Evolutionary conservation across 257 asterid species (phyloP).

Genomic region (Capsicum pubescens): DNA sequence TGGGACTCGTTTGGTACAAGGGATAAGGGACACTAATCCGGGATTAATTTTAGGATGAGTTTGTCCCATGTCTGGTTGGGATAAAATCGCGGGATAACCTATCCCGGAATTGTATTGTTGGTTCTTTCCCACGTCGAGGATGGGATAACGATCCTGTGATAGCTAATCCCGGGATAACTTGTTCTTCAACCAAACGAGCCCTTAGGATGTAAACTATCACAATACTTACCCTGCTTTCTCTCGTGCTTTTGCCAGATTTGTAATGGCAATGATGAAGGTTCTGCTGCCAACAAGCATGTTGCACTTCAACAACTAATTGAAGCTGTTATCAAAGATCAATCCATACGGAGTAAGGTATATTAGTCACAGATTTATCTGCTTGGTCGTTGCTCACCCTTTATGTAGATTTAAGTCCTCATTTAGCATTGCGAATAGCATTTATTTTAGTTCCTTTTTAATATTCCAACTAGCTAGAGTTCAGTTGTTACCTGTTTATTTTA

Average conservation of each 20-base stretch:
- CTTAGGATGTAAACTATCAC: background rate
- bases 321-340: conserved; percentile 59
- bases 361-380: conserved; percentile 12
- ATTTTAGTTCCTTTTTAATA: conserved; percentile 31
- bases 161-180: no score
- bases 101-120: no score
- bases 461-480: conserved; percentile 16
- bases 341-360: conserved; percentile 89
- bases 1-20: background rate
- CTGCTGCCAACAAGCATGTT: conserved; percentile 61
- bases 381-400: conserved; percentile 8
- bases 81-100: no score
- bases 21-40: no score
- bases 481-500: conserved; percentile 18
- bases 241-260: conserved; percentile 59
- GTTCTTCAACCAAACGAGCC: no score
- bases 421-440: conserved; percentile 18
- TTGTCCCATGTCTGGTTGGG: no score
- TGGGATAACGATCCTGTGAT: no score
- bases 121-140: no score
- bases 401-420: background rate
- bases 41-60: no score
- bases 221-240: conserved; percentile 14
- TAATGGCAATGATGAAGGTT: conserved; percentile 76
- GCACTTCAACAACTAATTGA: conserved; percentile 94